Base-by-base conservation (phyloP, 805 yeast genomes). In the Wickerhamomyces chaumierensis region DNA sequence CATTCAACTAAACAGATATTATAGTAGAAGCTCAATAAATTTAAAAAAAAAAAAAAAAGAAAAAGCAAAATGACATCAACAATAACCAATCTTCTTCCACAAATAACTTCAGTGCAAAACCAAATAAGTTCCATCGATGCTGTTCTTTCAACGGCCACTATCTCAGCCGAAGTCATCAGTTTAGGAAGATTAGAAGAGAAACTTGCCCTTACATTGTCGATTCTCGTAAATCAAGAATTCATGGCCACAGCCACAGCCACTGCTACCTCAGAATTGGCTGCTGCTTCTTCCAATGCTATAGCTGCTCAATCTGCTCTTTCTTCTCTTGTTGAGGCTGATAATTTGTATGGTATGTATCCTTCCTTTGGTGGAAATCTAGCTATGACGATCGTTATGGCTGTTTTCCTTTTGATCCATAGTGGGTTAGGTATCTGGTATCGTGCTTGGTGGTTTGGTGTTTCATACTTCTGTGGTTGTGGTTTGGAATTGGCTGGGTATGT, bases 401-500 rank as follows among this genome's bases (percentile, higher is more conserved):
- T 77, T 0, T 55, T 71, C 14, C 56, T 73, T 20, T 40, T 56
- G 0, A 38, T 52, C 17, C 81, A 79, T 36, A 41, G 65, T 3
- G 49, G 44, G 2, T 49, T 68, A 5, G 74, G 73, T 3, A 18
- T 68, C 1, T 63, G 57, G 48, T 69, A 63, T 45, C 65, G 61
- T 34, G 80, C 81, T 44, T 67, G 71, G 67, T 83, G 88, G 80
- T 73, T 81, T 51, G 71, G 77, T 8, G 51, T 62, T 2, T 66
- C 81, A 15, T 70, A 80, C 59, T 51, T 68, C 34, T 58, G 66
- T 42, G 85, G 86, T 1, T 55, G 69, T 11, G 66, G 66, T 0
- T 59, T 81, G 18, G 94, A 84, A 56, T 60, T 76, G 36, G 61
- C 73, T 1, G 94, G 95, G 0, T 85, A 80, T 53, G 54, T 70